Percentiles rank a stretch among this genome's conserved stretches.
Conservation (phyloP, 2,329 filamentous ascomycete genomes). For the Fusarium illudens region DNA sequence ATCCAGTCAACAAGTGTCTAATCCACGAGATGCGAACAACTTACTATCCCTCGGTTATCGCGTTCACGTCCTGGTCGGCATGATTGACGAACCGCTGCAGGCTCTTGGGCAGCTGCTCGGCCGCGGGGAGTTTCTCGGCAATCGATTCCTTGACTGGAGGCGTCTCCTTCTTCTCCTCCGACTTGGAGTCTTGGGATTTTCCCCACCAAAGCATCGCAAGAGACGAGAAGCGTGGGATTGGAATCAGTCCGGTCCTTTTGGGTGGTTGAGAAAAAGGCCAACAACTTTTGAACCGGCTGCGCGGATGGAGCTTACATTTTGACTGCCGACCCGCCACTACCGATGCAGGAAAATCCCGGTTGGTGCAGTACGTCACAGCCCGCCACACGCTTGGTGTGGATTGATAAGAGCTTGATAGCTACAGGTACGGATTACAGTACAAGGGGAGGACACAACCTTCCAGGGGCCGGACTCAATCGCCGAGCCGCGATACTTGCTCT, state of each 20-base stretch:
- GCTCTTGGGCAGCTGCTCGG: slow-evolving; percentile 61
- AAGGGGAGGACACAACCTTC: neutral
- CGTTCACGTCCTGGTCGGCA: slow-evolving; percentile 73
- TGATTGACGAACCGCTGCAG: slow-evolving; percentile 67
- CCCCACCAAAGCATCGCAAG: slow-evolving; percentile 55
- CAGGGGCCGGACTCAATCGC: neutral
- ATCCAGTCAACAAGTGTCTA: slow-evolving; percentile 14
- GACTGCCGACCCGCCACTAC: slow-evolving; percentile 22
- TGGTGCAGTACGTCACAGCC: neutral
- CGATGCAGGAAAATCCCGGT: neutral
- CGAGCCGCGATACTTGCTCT: neutral
- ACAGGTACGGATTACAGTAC: neutral
- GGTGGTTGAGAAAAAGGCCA: neutral
- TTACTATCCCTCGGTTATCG: slow-evolving; percentile 81
- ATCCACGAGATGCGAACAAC: slow-evolving; percentile 46
- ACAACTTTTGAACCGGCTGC: slow-evolving; percentile 6
- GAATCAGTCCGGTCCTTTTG: neutral
- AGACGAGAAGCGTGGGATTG: neutral
- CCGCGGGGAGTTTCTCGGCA: slow-evolving; percentile 58
- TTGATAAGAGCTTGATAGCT: neutral
- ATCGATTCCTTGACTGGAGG: slow-evolving; percentile 45
- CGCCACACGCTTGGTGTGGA: neutral
- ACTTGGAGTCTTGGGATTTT: slow-evolving; percentile 48
- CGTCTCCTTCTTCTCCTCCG: slow-evolving; percentile 41
- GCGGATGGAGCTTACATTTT: slow-evolving; percentile 30